A percentile compares a stretch with the other conserved stretches of the same genome.
Evolutionary conservation across 2,329 filamentous ascomycete species (phyloP).

Genomic region (Coniochaeta sp.): DNA sequence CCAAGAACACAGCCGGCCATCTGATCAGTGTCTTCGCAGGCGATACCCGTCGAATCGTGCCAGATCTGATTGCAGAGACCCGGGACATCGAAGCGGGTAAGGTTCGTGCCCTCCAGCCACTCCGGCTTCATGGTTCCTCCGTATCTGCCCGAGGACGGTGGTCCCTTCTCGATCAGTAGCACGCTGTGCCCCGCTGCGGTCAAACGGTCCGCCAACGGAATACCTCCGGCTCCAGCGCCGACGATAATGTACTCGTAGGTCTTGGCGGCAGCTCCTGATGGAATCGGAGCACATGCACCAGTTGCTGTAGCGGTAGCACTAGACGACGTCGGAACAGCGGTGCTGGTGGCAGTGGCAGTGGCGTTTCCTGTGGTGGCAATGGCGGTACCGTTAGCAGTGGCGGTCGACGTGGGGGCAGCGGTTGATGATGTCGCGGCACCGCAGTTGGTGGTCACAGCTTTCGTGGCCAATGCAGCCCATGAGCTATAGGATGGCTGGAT

Average conservation of each 20-base stretch:
- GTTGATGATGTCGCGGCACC: neutral
- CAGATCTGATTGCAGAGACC: slow-evolving; percentile 67
- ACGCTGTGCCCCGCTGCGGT: slow-evolving; percentile 58
- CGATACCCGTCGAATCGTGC: slow-evolving; percentile 53
- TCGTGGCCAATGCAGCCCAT: slow-evolving; percentile 37
- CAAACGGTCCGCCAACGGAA: slow-evolving; percentile 53
- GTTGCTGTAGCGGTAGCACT: slow-evolving; percentile 7
- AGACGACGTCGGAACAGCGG: slow-evolving; percentile 7
- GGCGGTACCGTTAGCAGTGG: slow-evolving; percentile 26
- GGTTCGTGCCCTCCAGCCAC: slow-evolving; percentile 54
- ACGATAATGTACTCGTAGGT: slow-evolving; percentile 58
- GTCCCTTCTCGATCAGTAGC: slow-evolving; percentile 54
- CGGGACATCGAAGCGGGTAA: slow-evolving; percentile 66
- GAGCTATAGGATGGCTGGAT: slow-evolving; percentile 31
- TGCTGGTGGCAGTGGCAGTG: slow-evolving; percentile 1
- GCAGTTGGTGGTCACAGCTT: slow-evolving; percentile 16
- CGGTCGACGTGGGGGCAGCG: slow-evolving; percentile 6
- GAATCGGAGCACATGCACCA: slow-evolving; percentile 6
- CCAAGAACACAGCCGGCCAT: slow-evolving; percentile 68
- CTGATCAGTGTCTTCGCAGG: slow-evolving; percentile 62
- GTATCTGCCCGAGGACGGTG: slow-evolving; percentile 56
- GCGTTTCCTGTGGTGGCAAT: neutral
- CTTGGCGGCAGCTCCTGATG: slow-evolving; percentile 6
- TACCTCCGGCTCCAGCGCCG: slow-evolving; percentile 54
- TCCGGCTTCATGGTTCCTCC: slow-evolving; percentile 51